Base-by-base conservation (phyloP, 768 basidiomycete genomes). In the Asterophora parasitica region DNA sequence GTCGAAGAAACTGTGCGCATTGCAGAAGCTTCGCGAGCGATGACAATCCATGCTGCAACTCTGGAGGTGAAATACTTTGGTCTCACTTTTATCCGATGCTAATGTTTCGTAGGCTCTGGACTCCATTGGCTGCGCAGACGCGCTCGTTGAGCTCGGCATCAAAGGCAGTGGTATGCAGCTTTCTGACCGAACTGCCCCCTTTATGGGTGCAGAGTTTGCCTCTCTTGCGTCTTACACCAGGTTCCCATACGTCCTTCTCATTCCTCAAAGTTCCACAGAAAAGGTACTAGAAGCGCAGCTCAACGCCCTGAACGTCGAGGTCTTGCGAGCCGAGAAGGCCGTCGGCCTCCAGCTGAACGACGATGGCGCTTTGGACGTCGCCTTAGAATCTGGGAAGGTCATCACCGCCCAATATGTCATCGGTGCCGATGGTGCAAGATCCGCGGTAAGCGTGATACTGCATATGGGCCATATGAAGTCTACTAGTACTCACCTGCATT, bases 401-500 rank as follows among this genome's bases (percentile, higher is more conserved):
- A 66, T 79, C 31, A 66, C 59, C 3, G 59, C 77, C 11, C 68
- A 66, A 28, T 78, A 76, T 56, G 70, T 79, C 4, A 54, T 79
- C 27, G 78, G 74, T 17, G 76, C 78, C 4, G 78, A 81, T 54
- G 78, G 79, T 3, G 61, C 75, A 2, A 67, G 58, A 48, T 80
- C 77, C 0, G 53, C 58, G 28, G 78, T 78, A 54, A 56, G 51
- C 41, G 5, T 30, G 10, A 5, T 7, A 41, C n/a, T 7, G 6
- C 15, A 34, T 7, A 28, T 10, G 31, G 13, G 30, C 17, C 17
- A 42, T 10, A 7, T 33, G 38, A 34, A 26, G 6, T 36, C 27
- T n/a, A 7, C n/a, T n/a, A n/a, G n/a, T n/a, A n/a, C 44, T 19
- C 28, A 56, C 23, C 13, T 15, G 7, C 10, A n/a, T 39, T 30